Percentiles rank a stretch among this genome's conserved stretches.
phyloP scores from a whole-genome alignment of 495 filamentous ascomycete species.

The Neurospora africana region DNA sequence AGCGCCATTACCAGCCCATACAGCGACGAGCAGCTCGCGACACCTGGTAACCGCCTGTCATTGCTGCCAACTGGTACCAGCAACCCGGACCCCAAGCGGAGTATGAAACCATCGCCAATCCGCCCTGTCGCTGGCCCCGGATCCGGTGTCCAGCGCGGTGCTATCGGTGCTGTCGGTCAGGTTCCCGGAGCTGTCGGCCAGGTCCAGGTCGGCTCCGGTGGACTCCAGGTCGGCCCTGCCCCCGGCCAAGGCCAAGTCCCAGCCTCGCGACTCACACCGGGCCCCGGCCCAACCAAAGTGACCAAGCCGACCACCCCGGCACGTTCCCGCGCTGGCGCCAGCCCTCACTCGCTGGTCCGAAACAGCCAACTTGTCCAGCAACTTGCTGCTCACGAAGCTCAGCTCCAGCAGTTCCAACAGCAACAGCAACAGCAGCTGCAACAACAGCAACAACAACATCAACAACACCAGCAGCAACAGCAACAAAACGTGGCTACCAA shows the following conservation, averaged over 20 bases:
- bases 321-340: conserved; percentile 18
- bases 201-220: neutral
- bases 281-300: conserved; percentile 34
- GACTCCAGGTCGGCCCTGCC: neutral
- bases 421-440: conserved; percentile 1
- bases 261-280: conserved; percentile 22
- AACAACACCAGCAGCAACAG: neutral
- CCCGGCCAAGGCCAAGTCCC: neutral
- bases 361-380: conserved; percentile 7
- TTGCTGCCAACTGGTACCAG: neutral
- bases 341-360: conserved; percentile 6
- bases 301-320: conserved; percentile 27
- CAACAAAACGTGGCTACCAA: conserved; percentile 4
- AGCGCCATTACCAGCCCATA: neutral
- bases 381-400: neutral
- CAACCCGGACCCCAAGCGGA: neutral
- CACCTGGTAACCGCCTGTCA: neutral
- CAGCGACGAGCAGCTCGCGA: conserved; percentile 2
- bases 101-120: conserved; percentile 19
- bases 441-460: neutral
- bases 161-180: neutral
- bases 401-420: neutral
- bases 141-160: neutral
- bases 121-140: conserved; percentile 6
- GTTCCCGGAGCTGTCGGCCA: neutral